Conservation (phyloP, 768 basidiomycete genomes). For the Candolleomyces aberdarensis region DNA sequence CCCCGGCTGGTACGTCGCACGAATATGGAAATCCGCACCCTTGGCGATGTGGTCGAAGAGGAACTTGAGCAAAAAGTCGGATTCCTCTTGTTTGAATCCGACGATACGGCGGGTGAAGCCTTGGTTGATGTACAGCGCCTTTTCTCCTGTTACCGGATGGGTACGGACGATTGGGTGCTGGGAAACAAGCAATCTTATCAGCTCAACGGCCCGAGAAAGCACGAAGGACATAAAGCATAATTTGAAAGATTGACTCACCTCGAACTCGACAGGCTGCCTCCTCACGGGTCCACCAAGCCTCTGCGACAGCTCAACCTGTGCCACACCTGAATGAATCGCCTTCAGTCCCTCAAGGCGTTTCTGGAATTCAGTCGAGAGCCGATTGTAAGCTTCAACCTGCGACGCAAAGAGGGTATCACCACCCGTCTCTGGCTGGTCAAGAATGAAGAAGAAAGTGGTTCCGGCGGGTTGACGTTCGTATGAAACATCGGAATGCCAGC, state of each 20-base stretch:
- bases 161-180: constrained; percentile 50
- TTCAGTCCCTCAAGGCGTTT: constrained; percentile 53
- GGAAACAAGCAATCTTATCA: too few relatives aligned
- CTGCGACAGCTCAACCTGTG: constrained; percentile 45
- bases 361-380: constrained; percentile 54
- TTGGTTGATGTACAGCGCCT: constrained; percentile 56
- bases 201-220: neutral
- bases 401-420: constrained; percentile 56
- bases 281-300: constrained; percentile 45
- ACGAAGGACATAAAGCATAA: too few relatives aligned
- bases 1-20: constrained; percentile 48
- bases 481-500: constrained; percentile 42
- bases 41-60: constrained; percentile 51
- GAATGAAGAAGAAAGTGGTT: constrained; percentile 56
- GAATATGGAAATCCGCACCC: constrained; percentile 48
- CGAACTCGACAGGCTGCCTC: constrained; percentile 46
- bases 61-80: constrained; percentile 52
- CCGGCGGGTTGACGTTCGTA: constrained; percentile 54
- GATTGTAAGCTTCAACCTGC: constrained; percentile 56
- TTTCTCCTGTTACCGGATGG: constrained; percentile 63
- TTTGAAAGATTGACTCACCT: too few relatives aligned
- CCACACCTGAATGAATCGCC: constrained; percentile 52
- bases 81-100: constrained; percentile 53
- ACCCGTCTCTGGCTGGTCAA: constrained; percentile 44
- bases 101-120: constrained; percentile 55